phyloP scores from a whole-genome alignment of 2,329 filamentous ascomycete genomes.

The Claviceps citrina region DNA sequence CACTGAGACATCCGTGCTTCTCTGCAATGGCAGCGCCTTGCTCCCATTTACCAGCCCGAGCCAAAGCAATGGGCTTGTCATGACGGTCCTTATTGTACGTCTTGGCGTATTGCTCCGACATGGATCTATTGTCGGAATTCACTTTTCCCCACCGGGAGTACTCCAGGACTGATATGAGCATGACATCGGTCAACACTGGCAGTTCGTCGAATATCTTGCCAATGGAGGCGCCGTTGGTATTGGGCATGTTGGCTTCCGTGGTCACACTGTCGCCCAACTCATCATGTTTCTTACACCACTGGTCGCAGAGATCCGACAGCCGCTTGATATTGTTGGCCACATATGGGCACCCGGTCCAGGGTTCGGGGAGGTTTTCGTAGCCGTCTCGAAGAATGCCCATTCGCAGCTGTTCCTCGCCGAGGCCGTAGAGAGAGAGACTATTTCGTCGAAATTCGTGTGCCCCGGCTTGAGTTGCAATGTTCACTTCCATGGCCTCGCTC shows the following conservation, averaged over 20 bases:
- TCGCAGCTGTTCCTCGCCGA: constrained; percentile 49
- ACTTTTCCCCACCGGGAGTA: constrained; percentile 34
- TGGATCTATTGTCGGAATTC: constrained; percentile 27
- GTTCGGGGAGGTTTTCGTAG: constrained; percentile 57
- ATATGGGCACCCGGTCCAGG: constrained; percentile 67
- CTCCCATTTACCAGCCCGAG: constrained; percentile 40
- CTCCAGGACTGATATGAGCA: constrained; percentile 39
- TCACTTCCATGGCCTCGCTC: constrained; percentile 51
- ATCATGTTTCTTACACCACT: constrained; percentile 37
- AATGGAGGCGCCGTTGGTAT: constrained; percentile 26
- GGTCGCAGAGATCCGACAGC: constrained; percentile 40
- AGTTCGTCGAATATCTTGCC: constrained; percentile 31
- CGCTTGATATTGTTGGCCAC: constrained; percentile 47
- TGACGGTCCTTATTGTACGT: constrained; percentile 36
- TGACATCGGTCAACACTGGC: constrained; percentile 37
- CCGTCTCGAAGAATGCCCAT: constrained; percentile 47
- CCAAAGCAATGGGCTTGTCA: constrained; percentile 36
- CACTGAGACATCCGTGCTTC: constrained; percentile 38
- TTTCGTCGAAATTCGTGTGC: constrained; percentile 60
- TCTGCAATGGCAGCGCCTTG: constrained; percentile 42
- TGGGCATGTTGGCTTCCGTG: constrained; percentile 20
- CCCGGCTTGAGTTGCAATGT: constrained; percentile 38
- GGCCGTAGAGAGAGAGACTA: constrained; percentile 56
- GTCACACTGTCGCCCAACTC: constrained; percentile 14
- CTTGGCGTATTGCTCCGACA: constrained; percentile 30